Evolutionary conservation across 2,329 filamentous ascomycete genomes (phyloP).

Genomic region (Venturia carpophila): DNA sequence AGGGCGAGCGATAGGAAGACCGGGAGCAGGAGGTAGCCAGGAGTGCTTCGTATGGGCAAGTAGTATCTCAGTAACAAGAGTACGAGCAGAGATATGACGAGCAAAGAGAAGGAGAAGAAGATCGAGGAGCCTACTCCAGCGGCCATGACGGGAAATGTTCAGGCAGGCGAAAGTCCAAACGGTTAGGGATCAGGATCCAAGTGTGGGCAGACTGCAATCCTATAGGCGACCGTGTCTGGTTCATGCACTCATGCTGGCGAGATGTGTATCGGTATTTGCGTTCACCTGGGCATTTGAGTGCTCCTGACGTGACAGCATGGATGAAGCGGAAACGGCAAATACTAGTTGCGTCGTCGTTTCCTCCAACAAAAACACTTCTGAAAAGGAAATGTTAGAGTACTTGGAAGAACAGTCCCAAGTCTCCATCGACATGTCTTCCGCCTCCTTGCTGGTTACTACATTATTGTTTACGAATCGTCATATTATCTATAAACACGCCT

Average conservation of each 20-base stretch:
- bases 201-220: neutral
- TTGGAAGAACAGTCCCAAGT: too few relatives aligned
- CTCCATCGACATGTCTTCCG: too few relatives aligned
- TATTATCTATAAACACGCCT: neutral
- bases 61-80: conserved; percentile 83
- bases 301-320: neutral
- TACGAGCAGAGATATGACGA: conserved; percentile 66
- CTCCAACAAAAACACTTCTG: neutral
- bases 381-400: neutral
- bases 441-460: too few relatives aligned
- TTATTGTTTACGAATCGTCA: neutral
- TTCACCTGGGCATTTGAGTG: neutral
- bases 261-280: neutral
- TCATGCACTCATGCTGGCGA: neutral
- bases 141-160: conserved; percentile 29
- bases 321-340: neutral
- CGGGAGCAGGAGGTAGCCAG: conserved; percentile 79
- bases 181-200: neutral
- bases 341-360: neutral
- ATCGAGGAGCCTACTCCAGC: conserved; percentile 68
- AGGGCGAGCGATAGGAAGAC: conserved; percentile 95
- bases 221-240: neutral
- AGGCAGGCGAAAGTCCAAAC: neutral
- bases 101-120: conserved; percentile 65
- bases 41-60: conserved; percentile 81